phyloP scores from a whole-genome alignment of 495 filamentous ascomycete species.

The Neurospora sp. region DNA sequence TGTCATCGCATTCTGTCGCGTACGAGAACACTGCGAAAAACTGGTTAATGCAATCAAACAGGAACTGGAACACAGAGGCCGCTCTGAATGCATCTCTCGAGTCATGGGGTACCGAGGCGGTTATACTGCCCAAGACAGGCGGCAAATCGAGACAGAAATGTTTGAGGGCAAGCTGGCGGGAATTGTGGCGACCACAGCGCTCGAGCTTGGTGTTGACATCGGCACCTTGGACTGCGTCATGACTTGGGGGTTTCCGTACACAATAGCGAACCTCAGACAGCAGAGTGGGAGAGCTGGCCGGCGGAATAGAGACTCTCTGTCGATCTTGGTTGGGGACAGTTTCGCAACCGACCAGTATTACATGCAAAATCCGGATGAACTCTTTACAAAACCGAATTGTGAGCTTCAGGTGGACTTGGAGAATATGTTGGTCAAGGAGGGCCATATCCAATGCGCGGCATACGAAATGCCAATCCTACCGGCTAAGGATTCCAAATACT shows the following conservation, averaged over 20 bases:
- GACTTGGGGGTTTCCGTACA: conserved; percentile 89
- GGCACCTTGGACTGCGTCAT: conserved; percentile 91
- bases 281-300: conserved; percentile 91
- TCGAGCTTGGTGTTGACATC: conserved; percentile 94
- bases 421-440: conserved; percentile 84
- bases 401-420: conserved; percentile 81
- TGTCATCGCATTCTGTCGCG: conserved; percentile 87
- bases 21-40: conserved; percentile 79
- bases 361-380: conserved; percentile 92
- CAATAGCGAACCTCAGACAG: conserved; percentile 86
- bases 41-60: conserved; percentile 69
- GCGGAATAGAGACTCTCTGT: conserved; percentile 87
- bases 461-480: conserved; percentile 86
- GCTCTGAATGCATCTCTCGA: conserved; percentile 60
- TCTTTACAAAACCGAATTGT: conserved; percentile 88
- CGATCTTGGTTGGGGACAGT: conserved; percentile 81
- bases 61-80: conserved; percentile 62
- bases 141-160: conserved; percentile 90
- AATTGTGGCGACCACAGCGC: conserved; percentile 84
- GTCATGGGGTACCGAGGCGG: conserved; percentile 96
- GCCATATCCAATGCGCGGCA: conserved; percentile 92
- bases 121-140: conserved; percentile 88
- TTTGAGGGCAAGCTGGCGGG: conserved; percentile 90
- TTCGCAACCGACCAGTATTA: conserved; percentile 93
- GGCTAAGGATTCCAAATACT: conserved; percentile 66